Evolutionary conservation across 129 eudicot genomes (phyloP).

Genomic region (Flaveria bidentis): DNA sequence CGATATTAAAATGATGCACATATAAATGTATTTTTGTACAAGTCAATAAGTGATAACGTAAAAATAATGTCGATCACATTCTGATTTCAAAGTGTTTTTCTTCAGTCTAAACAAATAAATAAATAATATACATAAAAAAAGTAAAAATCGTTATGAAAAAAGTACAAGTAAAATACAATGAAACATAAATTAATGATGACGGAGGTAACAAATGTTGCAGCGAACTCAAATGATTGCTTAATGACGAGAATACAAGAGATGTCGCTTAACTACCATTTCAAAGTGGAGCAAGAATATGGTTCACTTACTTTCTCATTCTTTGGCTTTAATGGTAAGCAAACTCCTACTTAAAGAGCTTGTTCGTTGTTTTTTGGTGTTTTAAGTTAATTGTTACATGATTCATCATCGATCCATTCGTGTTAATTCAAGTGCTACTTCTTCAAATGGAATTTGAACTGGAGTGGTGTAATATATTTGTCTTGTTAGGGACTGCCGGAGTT

Average conservation of each 20-base stretch:
- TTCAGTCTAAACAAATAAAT: too few relatives aligned
- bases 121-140: too few relatives aligned
- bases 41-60: too few relatives aligned
- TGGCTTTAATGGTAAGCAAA: slow-evolving; percentile 10
- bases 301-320: neutral
- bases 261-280: slow-evolving; percentile 14
- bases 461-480: neutral
- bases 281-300: slow-evolving; percentile 16
- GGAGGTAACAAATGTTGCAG: neutral
- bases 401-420: neutral
- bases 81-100: too few relatives aligned
- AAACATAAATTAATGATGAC: neutral
- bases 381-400: neutral
- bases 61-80: too few relatives aligned
- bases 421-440: neutral
- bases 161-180: neutral
- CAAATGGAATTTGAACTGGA: neutral
- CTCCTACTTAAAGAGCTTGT: neutral
- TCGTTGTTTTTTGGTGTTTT: neutral
- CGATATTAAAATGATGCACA: too few relatives aligned
- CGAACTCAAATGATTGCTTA: slow-evolving; percentile 7
- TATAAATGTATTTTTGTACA: too few relatives aligned
- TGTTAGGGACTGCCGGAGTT: slow-evolving; percentile 2
- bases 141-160: too few relatives aligned
- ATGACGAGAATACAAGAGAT: slow-evolving; percentile 13